A percentile compares a stretch with the other conserved stretches of the same genome.
Conservation (phyloP, 2,329 filamentous ascomycete species). For the Dryadomyces quercivorus region DNA sequence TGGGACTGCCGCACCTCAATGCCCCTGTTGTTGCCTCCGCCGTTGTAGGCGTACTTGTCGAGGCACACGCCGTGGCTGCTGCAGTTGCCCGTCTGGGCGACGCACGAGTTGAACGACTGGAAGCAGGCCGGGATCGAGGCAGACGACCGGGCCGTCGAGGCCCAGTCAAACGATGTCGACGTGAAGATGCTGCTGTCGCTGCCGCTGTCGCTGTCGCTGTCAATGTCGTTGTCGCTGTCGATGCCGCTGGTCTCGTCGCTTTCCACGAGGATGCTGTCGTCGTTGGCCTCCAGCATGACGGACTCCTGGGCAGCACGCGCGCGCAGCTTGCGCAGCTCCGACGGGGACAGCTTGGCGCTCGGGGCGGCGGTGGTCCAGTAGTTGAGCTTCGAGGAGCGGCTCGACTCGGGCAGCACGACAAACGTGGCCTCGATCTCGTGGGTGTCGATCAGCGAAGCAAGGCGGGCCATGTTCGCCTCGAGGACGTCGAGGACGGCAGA, state of each 20-base stretch:
- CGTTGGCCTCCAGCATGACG: slow-evolving; percentile 24
- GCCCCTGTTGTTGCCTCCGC: slow-evolving; percentile 19
- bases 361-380: slow-evolving; percentile 27
- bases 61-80: slow-evolving; percentile 69
- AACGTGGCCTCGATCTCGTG: slow-evolving; percentile 45
- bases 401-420: slow-evolving; percentile 39
- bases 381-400: slow-evolving; percentile 22
- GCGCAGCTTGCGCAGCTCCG: slow-evolving; percentile 21
- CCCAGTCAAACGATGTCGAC: slow-evolving; percentile 11
- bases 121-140: slow-evolving; percentile 59
- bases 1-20: slow-evolving; percentile 7
- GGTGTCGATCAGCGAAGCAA: slow-evolving; percentile 31
- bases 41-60: slow-evolving; percentile 44
- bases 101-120: slow-evolving; percentile 54
- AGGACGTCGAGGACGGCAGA: slow-evolving; percentile 30
- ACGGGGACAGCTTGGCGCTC: slow-evolving; percentile 14
- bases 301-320: slow-evolving; percentile 32
- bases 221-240: slow-evolving; percentile 3
- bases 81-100: slow-evolving; percentile 61
- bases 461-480: slow-evolving; percentile 28
- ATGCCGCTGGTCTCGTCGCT: too few species aligned
- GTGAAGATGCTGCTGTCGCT: slow-evolving; percentile 4
- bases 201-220: slow-evolving; percentile 7
- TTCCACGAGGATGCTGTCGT: too few species aligned
- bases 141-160: slow-evolving; percentile 21